Evolutionary conservation across 192 early-diverging fungal genomes (phyloP).

Genomic region (Coemansia sp.): DNA sequence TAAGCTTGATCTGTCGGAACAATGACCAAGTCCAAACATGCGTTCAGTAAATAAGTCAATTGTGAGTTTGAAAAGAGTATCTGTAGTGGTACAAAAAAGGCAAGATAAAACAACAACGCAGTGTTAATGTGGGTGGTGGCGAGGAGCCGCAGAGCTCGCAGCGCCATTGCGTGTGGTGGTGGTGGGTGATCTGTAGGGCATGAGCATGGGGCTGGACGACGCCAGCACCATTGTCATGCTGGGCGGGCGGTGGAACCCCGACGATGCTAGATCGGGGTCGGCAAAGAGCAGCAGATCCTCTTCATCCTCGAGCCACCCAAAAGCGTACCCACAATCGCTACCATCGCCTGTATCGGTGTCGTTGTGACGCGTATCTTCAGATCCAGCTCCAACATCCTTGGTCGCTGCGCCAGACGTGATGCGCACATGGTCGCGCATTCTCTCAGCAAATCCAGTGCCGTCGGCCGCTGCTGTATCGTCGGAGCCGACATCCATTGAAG

Average conservation of each 20-base stretch:
- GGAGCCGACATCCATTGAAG: conserved; percentile 14
- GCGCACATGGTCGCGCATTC: neutral
- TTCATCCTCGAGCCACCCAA: conserved; percentile 52
- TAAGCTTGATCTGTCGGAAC: too few relatives aligned
- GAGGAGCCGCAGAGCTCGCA: neutral
- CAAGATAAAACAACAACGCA: neutral
- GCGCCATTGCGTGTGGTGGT: neutral
- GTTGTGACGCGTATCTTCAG: neutral
- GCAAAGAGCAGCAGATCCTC: conserved; percentile 50
- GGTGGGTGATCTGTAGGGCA: conserved; percentile 20
- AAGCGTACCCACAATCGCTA: conserved; percentile 35
- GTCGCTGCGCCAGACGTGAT: neutral
- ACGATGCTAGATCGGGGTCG: conserved; percentile 26
- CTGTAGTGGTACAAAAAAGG: neutral
- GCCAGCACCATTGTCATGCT: conserved; percentile 49
- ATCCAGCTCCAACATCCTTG: neutral
- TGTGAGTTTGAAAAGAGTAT: neutral
- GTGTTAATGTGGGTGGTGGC: neutral
- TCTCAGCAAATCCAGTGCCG: neutral
- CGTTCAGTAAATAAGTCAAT: too few relatives aligned
- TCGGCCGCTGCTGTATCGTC: neutral
- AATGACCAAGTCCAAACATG: neutral
- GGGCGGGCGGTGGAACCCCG: conserved; percentile 11
- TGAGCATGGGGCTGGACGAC: conserved; percentile 39
- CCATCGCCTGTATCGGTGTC: neutral